Base-by-base conservation (phyloP, 305 asterid species). In the Withania somnifera region DNA sequence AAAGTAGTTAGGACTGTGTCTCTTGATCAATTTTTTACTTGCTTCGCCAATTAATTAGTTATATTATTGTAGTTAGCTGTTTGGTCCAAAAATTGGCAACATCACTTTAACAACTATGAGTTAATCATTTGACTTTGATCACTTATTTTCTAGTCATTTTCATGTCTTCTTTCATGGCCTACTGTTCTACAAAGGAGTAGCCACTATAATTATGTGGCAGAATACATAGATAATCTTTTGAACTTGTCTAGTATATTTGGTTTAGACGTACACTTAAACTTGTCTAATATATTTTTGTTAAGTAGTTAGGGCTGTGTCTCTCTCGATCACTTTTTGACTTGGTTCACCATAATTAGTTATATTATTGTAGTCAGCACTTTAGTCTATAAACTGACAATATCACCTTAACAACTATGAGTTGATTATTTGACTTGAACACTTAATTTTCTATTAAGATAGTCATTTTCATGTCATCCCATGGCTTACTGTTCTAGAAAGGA, bases 391-490 rank as follows among this genome's bases (percentile, higher is more conserved):
- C 51, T 61, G 71, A 57, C 57, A n/a, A 79, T 26, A 78, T 2
- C 17, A 75, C 26, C 45, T 75, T 50, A 75, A 28, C 79, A 50
- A 36, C 15, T 22, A 5, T 57, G 68, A 8, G 73, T 24, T 58
- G 40, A 58, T 20, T 75, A 57, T 79, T 57, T 79, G 82, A 79
- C 57, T 40, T 79, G 1, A 78, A 78, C 71, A 38, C 82, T 36
- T 22, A 38, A n/a, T 36, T 78, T 75, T 28, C 11, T 75, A 78
- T 78, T 57, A 57, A 58, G 61, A 26, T 1, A 17, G 40, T 75
- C 80, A 50, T 15, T 75, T 50, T 50, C 80, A 50, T 75, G 45
- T 50, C 45, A 28, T 68, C 77, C 77, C 77, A 0, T 68, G 34
- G 5, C 76, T 53, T 15, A 24, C 19, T 73, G 7, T 73, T 73